A percentile compares a stretch with the other conserved stretches of the same genome.
phyloP scores from a whole-genome alignment of 2,329 filamentous ascomycete genomes.

The Epicoccum sorghinum region DNA sequence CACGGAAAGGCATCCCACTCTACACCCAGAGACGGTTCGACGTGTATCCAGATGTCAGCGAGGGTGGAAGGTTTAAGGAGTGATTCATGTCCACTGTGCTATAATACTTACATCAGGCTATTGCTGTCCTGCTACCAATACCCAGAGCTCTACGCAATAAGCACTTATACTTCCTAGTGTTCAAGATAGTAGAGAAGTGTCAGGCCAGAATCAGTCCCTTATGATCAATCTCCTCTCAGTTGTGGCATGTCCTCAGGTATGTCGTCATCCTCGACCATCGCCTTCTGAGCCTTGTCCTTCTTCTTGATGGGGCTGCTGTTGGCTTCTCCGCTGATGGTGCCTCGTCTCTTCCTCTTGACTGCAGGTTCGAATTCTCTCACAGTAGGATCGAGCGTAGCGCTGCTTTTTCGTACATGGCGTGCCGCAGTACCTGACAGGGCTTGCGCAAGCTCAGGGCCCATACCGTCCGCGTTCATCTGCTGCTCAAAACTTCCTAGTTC shows the following conservation, averaged over 20 bases:
- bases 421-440: constrained; percentile 3
- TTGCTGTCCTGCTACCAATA: not conserved
- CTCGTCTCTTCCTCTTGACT: constrained; percentile 39
- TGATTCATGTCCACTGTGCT: constrained; percentile 2
- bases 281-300: constrained; percentile 27
- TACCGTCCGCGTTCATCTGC: constrained; percentile 13
- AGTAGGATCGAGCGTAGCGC: constrained; percentile 3
- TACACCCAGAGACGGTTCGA: constrained; percentile 88
- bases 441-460: constrained; percentile 23
- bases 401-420: constrained; percentile 8
- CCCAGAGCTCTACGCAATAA: not conserved
- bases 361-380: constrained; percentile 22
- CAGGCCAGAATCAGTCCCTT: not conserved
- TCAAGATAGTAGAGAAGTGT: not conserved
- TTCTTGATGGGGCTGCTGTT: constrained; percentile 31
- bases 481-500: constrained; percentile 35
- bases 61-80: constrained; percentile 58
- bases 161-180: not conserved
- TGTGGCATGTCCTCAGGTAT: constrained; percentile 7
- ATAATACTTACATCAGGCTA: not conserved
- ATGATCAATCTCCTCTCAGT: constrained; percentile 18
- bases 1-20: constrained; percentile 76
- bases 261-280: not conserved
- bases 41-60: constrained; percentile 88
- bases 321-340: constrained; percentile 26